phyloP scores from a whole-genome alignment of 23 red algal genomes.

The Gracilaria vermiculophylla region DNA sequence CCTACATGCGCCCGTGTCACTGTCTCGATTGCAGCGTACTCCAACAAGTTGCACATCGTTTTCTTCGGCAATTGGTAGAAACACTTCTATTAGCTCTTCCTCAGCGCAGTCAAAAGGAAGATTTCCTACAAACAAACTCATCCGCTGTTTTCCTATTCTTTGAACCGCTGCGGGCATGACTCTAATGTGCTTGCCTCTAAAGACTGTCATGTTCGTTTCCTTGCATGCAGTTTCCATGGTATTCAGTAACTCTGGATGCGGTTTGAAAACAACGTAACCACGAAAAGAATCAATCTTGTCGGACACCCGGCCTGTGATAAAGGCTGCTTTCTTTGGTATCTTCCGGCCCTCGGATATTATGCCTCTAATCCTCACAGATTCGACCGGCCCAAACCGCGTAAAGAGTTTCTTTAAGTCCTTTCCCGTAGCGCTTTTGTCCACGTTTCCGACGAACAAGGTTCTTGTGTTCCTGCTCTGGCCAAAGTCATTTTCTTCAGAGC shows the following conservation, averaged over 20 bases:
- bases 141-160: not conserved
- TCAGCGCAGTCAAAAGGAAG: constrained; percentile 87
- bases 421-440: constrained; percentile 39
- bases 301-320: constrained; percentile 26
- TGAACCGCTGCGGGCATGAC: constrained; percentile 30
- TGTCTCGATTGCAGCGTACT: constrained; percentile 48
- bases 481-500: constrained; percentile 19
- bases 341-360: constrained; percentile 51
- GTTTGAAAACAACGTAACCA: constrained; percentile 81
- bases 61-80: constrained; percentile 9
- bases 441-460: constrained; percentile 90
- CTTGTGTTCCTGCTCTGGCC: constrained; percentile 26
- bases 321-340: constrained; percentile 66
- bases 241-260: constrained; percentile 19
- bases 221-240: not conserved
- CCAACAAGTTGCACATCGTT: not conserved
- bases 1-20: constrained; percentile 37
- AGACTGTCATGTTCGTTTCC: constrained; percentile 41
- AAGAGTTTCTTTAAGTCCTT: constrained; percentile 81
- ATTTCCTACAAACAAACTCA: constrained; percentile 89
- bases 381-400: constrained; percentile 57
- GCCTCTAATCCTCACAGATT: constrained; percentile 72
- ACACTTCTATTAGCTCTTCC: constrained; percentile 65
- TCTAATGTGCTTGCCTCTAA: constrained; percentile 54
- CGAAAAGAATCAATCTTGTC: constrained; percentile 32